Base-by-base conservation (phyloP, 768 basidiomycete genomes). In the Hericium erinaceus region DNA sequence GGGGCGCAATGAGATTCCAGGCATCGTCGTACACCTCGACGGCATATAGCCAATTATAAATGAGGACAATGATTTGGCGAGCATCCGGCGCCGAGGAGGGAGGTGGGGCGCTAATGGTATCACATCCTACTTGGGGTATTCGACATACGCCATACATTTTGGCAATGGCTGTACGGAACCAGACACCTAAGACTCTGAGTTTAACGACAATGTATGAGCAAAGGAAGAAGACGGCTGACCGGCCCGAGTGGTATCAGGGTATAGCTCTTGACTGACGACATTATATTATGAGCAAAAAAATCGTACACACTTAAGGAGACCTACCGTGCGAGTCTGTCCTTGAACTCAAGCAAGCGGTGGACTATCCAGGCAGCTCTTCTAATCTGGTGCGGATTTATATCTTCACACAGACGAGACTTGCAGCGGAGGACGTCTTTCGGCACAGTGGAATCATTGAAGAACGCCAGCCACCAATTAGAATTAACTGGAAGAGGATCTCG, bases 381-480 rank as follows among this genome's bases (percentile, higher is more conserved):
- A 52, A 95, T 73, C 69, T 98, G 95, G 91, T 92, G 93, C 16
- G 82, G 77, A 0, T 85, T 88, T 52, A 87, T 71, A 40, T 72
- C 71, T n/a, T 66, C 69, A 37, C 7, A 22, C 13, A 38, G 40
- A 24, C 57, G 59, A 9, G 65, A 64, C 56, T 62, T 64, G 7
- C 66, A 62, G 0, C 57, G 62, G 37, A 70, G 56, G 6, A 73
- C 68, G 2, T 65, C 50, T 7, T 66, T 70, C 8, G 86, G 92
- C 46, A 89, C 77, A 18, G 65, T 73, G 2, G 77, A 66, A 70
- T 97, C 93, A 60, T 95, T 84, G 46, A 78, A 74, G 67, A 94
- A 89, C 2, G 91, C 77, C 22, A 97, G 75, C 95, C 95, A 98
- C 94, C 94, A 98, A 66, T 97, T 98, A 3, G 93, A 95, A 69